phyloP scores from a whole-genome alignment of 768 basidiomycete species.

The Lactarius psammicola region DNA sequence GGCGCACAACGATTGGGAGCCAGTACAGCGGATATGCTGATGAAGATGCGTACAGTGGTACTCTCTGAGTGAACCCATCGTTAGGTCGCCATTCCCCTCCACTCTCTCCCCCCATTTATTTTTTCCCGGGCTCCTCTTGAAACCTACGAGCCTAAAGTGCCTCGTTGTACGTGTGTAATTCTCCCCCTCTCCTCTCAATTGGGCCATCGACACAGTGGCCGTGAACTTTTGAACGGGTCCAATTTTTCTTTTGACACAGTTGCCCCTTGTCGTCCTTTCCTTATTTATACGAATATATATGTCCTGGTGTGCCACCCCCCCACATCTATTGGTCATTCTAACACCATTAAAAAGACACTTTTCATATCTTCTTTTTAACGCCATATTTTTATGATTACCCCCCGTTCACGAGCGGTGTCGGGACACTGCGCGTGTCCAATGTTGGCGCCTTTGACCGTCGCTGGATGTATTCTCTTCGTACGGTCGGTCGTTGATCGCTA shows the following conservation, averaged over 20 bases:
- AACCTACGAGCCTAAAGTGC: neutral
- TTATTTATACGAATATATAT: conserved; percentile 6
- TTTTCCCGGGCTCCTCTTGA: neutral
- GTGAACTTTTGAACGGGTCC: neutral
- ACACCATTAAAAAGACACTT: conserved; percentile 1
- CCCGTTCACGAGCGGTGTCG: conserved; percentile 9
- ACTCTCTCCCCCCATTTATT: too few species aligned
- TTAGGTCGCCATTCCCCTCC: neutral
- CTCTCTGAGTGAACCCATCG: conserved; percentile 2
- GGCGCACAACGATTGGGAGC: conserved; percentile 33
- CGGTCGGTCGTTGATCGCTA: conserved; percentile 10
- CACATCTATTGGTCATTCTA: neutral
- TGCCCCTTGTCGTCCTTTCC: neutral
- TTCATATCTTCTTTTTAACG: neutral
- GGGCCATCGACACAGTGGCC: neutral
- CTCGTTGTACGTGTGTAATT: conserved; percentile 21
- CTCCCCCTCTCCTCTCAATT: neutral
- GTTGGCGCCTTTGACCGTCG: neutral
- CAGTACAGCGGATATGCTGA: conserved; percentile 31
- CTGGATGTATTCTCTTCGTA: conserved; percentile 5
- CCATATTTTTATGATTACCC: conserved; percentile 12
- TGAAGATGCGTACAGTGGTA: conserved; percentile 35
- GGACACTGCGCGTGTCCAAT: conserved; percentile 14
- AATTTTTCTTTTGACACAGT: neutral
- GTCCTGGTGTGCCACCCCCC: neutral